Base-by-base conservation (phyloP, 352 stramenopile species). In the Globisporangium alternatum region DNA sequence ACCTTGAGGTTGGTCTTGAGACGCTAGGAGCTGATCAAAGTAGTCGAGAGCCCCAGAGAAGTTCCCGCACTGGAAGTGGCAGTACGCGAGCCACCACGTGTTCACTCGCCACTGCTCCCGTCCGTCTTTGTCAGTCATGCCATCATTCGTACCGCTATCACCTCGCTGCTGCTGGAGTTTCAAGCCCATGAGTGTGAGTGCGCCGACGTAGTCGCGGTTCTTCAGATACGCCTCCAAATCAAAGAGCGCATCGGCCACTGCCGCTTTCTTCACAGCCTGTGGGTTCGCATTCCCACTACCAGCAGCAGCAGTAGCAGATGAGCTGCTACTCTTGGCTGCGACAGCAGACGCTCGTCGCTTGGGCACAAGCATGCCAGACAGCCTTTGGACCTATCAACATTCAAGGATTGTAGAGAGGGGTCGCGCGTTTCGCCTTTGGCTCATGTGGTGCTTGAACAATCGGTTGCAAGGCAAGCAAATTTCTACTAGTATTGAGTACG, bases 1-100 rank as follows among this genome's bases (percentile, higher is more conserved):
- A 13, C 7, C 21, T 13, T 31, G 47, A 56, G 62, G 7, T 62
- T 54, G 25, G 25, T 28, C 25, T 28, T 28, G 4, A 39, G 39
- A 47, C 71, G 35, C 63, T 5, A 89, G 77, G 1, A 90, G 66
- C 41, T 84, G 70, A 10, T 90, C 75, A 56, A 88, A 88, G 44
- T 75, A 72, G 12, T 35, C 54, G 5, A 90, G 58, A 1, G 84
- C 82, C 5, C 65, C 53, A 25, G 59, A 45, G 43, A 83, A 86
- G 37, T 88, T 65, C 28, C 80, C 75, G 30, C 56, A 65, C 30
- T 93, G 75, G 58, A 88, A 93, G 59, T 87, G 72, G 45, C 81
- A 91, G 66, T 91, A 93, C 44, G 81, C 81, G 15, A 67, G 53
- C 84, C 84, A 93, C 76, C 82, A 90, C 25, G 79, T 85, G 39